Base-by-base conservation (phyloP, 305 asterid species). In the Fraxinus sp. region DNA sequence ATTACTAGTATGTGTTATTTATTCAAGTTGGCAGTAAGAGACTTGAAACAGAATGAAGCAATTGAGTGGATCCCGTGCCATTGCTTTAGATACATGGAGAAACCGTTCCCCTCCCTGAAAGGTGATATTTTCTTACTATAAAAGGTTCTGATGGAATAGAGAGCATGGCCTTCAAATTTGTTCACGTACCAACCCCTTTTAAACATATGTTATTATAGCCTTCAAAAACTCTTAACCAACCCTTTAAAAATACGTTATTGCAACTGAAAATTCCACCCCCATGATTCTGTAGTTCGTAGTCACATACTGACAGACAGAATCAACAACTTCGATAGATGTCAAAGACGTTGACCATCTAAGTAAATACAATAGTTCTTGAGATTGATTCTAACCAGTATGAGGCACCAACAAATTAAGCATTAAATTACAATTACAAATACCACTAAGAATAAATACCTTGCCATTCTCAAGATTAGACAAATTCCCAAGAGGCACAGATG, bases 391-490 rank as follows among this genome's bases (percentile, higher is more conserved):
- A 57, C 3, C 8, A 7, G 70, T 59, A 20, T 2, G 3, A 18
- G 0, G 4, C 30, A 4, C 26, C 0, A 20, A 59, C 14, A 18
- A 20, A 18, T 59, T 59, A 26, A 59, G 30, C 11, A 7, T 18
- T 18, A 18, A 57, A 18, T 5, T 7, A 36, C 6, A 1, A 5
- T 59, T 28, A 28, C 30, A 28, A 28, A 28, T 28, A 28, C 30
- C 30, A 28, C 30, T 28, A 28, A 28, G 77, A 78, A 70, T 49
- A 37, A 30, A 33, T 55, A 93, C 98, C 97, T 91, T 86, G 83
- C 74, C 82, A 44, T 86, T 84, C 80, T 81, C 82, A 37, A 83
- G 79, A 84, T 80, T 83, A 10, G 91, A 86, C 79, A 86, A 36
- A 87, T 86, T 84, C 81, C 81, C 86, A 24, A 83, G 89, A 18